Conservation (phyloP, 2,329 filamentous ascomycete genomes). For the Monosporascus sp. region DNA sequence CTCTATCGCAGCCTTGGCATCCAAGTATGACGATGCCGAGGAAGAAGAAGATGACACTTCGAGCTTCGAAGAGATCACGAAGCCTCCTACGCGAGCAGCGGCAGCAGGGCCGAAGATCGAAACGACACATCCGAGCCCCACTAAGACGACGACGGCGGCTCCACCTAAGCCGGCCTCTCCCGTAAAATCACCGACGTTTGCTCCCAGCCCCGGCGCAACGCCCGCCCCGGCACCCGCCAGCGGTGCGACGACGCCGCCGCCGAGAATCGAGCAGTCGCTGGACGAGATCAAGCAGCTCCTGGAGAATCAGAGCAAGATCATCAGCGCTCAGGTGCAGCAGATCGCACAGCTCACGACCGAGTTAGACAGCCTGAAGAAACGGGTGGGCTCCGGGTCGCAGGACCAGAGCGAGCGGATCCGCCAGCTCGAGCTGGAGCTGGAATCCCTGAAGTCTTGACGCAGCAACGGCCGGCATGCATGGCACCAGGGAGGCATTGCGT, state of each 20-base stretch:
- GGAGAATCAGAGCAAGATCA: slow-evolving; percentile 70
- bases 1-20: slow-evolving; percentile 79
- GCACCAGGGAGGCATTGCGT: slow-evolving; percentile 6
- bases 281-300: slow-evolving; percentile 73
- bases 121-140: slow-evolving; percentile 19
- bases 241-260: slow-evolving; percentile 29
- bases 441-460: slow-evolving; percentile 52
- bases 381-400: slow-evolving; percentile 53
- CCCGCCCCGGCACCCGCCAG: slow-evolving; percentile 31
- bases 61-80: slow-evolving; percentile 81
- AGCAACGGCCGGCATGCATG: background rate
- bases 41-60: slow-evolving; percentile 63
- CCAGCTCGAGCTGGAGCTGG: slow-evolving; percentile 62
- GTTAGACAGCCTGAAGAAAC: slow-evolving; percentile 76
- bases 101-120: slow-evolving; percentile 23
- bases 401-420: slow-evolving; percentile 64
- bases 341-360: slow-evolving; percentile 65
- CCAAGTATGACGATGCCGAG: slow-evolving; percentile 75
- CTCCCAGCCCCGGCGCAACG: slow-evolving; percentile 27
- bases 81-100: slow-evolving; percentile 59
- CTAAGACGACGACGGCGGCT: slow-evolving; percentile 32
- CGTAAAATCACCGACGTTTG: slow-evolving; percentile 33
- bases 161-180: slow-evolving; percentile 39
- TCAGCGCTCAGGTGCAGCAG: slow-evolving; percentile 71
- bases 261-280: slow-evolving; percentile 60